Evolutionary conservation across 441 rosid species (phyloP), one percentile per base, ranked within the genome.

Genomic region (Syzygium malaccense): DNA sequence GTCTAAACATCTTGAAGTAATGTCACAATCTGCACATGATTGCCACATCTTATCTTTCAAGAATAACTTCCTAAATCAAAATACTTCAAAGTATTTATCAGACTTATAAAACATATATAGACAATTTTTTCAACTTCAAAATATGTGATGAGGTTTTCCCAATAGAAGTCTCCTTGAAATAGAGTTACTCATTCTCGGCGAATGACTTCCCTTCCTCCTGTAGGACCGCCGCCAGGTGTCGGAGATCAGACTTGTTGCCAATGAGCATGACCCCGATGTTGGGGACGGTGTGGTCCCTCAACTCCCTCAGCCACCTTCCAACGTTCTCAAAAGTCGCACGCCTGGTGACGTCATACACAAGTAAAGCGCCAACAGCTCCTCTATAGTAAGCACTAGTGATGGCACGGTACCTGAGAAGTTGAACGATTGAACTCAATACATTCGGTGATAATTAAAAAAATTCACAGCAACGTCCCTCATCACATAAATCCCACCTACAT

Each of bases 241-340:
- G 92, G 33, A 91, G 91, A 85, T 90, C 91, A 26, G 91, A 88
- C 88, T 90, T 91, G 86, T 90, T 91, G 62, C 92, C 91, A 13
- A 91, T 91, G 80, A 90, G 89, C 91, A 91, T 91, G 87, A 90
- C 92, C 14, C 88, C 79, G 37, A 89, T 91, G 91, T 89, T 90
- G 14, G 91, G 91, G 88, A 88, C 91, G 0, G 92, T 85, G 25
- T 90, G 93, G 41, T 89, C 90, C 86, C 91, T 88, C 87, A 88
- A 78, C 88, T 90, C 92, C 86, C 86, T 91, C 89, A 86, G 55
- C 93, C 92, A 90, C 89, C 93, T 90, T 20, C 79, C 58, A 30
- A 85, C 89, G 28, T 85, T 90, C 79, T 86, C 88, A 79, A 91
- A 90, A 55, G 93, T 91, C 54, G 91, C 80, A 88, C 6, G 37